Base-by-base conservation (phyloP, 345 rosid genomes). In the Salix dunnii region DNA sequence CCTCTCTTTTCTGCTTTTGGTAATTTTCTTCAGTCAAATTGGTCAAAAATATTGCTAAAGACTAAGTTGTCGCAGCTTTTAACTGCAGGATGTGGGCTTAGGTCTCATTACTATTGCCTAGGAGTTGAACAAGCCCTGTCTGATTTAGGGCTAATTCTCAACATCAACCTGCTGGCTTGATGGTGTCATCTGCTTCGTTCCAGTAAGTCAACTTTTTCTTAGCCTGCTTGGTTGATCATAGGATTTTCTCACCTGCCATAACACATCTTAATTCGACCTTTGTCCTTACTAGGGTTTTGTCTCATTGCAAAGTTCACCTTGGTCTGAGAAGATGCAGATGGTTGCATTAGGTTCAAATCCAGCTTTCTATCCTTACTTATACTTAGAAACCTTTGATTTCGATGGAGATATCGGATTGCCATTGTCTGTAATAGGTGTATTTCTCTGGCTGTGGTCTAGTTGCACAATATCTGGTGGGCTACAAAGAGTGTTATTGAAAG, bases 51-150 rank as follows among this genome's bases (percentile, higher is more conserved):
- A 72, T 46, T 80, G 40, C 66, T 61, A 33, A 80, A 64, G 81
- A 69, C 62, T 78, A 78, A 81, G 84, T 83, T 73, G 78, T 78
- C 70, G 55, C 61, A 70, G 72, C 69, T 78, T 85, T 80, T 81
- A 82, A 84, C 88, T 87, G 88, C 90, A 87, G 90, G 89, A 74
- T 80, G 48, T 79, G 80, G 82, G 78, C 77, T 85, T 89, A 84
- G 88, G 85, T 85, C 74, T 76, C 82, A 20, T 71, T 72, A 78
- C 71, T 77, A 76, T 84, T 81, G 82, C 84, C 77, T 85, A 89
- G 89, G 85, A 82, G 87, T 87, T 79, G 78, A 82, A 27, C 81
- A 80, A 81, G 79, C 82, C 88, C 86, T 74, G 62, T 76, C 87
- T 82, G 83, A 81, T 77, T 85, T 85, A 85, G 90, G 84, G 77